Base-by-base conservation (phyloP, 2,329 filamentous ascomycete genomes). In the Huntiella moniliformis region DNA sequence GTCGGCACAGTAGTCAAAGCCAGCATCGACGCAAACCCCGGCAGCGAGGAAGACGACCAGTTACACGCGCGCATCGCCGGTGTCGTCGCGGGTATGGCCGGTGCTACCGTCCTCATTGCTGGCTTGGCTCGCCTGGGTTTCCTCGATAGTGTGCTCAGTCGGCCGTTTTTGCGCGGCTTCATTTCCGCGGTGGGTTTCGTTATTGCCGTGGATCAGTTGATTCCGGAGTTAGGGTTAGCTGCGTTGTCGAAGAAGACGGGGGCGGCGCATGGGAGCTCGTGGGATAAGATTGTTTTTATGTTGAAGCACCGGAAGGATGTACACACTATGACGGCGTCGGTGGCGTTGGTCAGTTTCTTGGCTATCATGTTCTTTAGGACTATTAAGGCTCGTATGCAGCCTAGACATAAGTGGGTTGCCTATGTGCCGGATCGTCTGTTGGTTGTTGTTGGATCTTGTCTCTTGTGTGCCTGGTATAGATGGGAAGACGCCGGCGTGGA, bases 131-230 rank as follows among this genome's bases (percentile, higher is more conserved):
- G 91, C 11, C 66, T 98, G 3, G 91, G 91, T 0, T 98, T 96
- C 56, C 62, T 98, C 51, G 91, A 98, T 58, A 94, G 85, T 56
- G 87, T 98, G 8, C 70, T 98, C 33, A 95, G 87, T 54, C 73
- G 85, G 32, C 91, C 91, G 1, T 96, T 98, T 55, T 63, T 96
- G 47, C 72, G 91, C 50, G 91, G 91, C 1, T 98, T 98, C 63
- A 95, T 98, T 62, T 94, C 84, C 48, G 91, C 91, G 43, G 92
- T 98, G 58, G 91, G 91, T 42, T 83, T 95, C 47, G 87, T 96
- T 52, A 96, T 98, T 57, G 77, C 92, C 35, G 84, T 96, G 33
- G 91, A 96, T 59, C 91, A 98, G 62, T 66, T 94, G 38, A 82
- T 95, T 45, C 87, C 88, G 0, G 86, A 96, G 60, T 71, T 93